phyloP scores from a whole-genome alignment of 2,329 filamentous ascomycete species.

The Verticillium nonalfalfae region DNA sequence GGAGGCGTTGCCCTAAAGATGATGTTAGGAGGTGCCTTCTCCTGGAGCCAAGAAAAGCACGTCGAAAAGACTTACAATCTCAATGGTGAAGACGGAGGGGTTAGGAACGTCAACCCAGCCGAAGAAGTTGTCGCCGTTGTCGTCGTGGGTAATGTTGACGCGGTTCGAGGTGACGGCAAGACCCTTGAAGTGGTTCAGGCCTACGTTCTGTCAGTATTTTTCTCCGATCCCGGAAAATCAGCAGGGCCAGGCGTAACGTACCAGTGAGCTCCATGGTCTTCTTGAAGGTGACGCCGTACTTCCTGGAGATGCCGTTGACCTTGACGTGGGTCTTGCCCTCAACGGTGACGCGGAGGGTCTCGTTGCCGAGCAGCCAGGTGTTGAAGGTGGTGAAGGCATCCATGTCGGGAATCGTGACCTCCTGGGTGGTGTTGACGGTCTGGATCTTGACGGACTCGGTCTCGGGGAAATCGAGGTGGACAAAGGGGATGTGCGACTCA shows the following conservation, averaged over 20 bases:
- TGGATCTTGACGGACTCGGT: conserved; percentile 42
- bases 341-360: conserved; percentile 43
- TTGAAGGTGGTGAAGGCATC: conserved; percentile 49
- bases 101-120: conserved; percentile 57
- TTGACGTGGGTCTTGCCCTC: conserved; percentile 45
- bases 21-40: neutral
- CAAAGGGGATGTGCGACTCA: conserved; percentile 39
- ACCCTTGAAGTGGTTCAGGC: conserved; percentile 50
- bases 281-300: conserved; percentile 46
- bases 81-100: conserved; percentile 54
- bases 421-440: conserved; percentile 45
- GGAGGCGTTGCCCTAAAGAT: conserved; percentile 50
- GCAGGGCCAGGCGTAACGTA: neutral
- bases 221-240: neutral
- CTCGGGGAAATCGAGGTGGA: conserved; percentile 43
- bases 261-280: conserved; percentile 45
- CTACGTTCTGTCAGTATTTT: conserved; percentile 15
- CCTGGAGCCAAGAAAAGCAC: neutral
- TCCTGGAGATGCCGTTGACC: conserved; percentile 40
- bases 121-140: conserved; percentile 52
- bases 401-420: conserved; percentile 37
- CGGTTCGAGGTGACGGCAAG: conserved; percentile 43
- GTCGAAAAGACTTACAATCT: conserved; percentile 44
- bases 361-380: conserved; percentile 42
- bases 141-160: conserved; percentile 32